Base-by-base conservation (phyloP, 768 basidiomycete genomes). In the Phaeolepiota aurea region DNA sequence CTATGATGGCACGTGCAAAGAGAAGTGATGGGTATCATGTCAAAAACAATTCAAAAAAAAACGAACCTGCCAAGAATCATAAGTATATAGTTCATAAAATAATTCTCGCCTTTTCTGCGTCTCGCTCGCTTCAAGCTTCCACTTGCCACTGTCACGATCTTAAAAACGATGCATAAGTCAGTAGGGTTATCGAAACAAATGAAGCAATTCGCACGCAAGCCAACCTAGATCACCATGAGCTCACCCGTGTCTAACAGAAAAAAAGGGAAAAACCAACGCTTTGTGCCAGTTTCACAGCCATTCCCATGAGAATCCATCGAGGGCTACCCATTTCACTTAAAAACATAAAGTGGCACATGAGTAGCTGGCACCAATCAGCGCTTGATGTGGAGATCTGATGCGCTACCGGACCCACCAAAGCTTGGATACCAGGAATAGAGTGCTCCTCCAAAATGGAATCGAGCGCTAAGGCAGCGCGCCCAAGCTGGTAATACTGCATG, bases 131-230 rank as follows among this genome's bases (percentile, higher is more conserved):
- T 72, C 63, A 12, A 81, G 57, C 40, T 77, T 74, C 79, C 79
- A 84, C 50, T 71, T 73, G 23, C 72, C 72, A 45, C 78, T 79
- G 49, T 84, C 81, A 38, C 81, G 74, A 57, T 84, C 81, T 84
- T 40, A 35, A 35, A 23, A 41, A 40, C 28, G 15, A 36, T 14
- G 40, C 16, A 21, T 32, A 22, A 34, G 20, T 37, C 32, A 18
- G 14, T 31, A 13, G 33, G 25, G 16, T n/a, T 22, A 20, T 23
- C 18, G 36, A 37, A 50, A 41, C 45, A 38, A 42, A 44, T n/a
- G n/a, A n/a, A 45, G 44, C 46, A 20, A 63, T 76, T 74, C n/a
- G n/a, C 56, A 84, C 82, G 82, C 36, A 84, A 69, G 42, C 82
- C 78, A 53, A 83, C 67, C 77, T 80, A 54, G 48, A 47, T 32